These are phyloP conservation scores for Dunaliella sp. DNA, from an alignment of 139 green algal species.

Conservation along the genomic window DNA sequence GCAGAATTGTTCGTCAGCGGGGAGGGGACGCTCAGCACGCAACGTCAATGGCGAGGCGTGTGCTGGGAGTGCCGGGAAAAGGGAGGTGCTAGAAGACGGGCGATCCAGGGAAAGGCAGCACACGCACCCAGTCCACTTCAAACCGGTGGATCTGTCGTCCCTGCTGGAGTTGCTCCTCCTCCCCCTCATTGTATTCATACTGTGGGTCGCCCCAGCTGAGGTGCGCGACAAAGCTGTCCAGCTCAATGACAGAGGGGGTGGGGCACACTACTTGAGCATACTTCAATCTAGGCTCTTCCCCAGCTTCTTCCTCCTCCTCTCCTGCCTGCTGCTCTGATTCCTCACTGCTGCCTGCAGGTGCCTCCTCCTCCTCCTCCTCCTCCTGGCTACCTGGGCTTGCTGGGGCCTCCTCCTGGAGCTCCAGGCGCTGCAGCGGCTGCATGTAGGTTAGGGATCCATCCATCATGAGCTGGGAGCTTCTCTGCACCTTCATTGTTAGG, in stretches of 20 bases:
- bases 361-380: not conserved
- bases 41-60: too few relatives aligned
- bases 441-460: not conserved
- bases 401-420: too few relatives aligned
- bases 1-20: too few relatives aligned
- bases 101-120: too few relatives aligned
- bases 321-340: not conserved
- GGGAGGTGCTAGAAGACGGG: too few relatives aligned
- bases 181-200: not conserved
- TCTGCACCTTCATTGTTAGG: not conserved
- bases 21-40: too few relatives aligned
- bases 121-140: constrained; percentile 11
- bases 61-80: too few relatives aligned
- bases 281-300: too few relatives aligned
- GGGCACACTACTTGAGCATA: too few relatives aligned
- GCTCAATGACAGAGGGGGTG: not conserved
- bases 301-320: not conserved
- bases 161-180: not conserved
- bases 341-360: not conserved
- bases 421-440: not conserved
- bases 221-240: not conserved
- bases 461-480: not conserved
- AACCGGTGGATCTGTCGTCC: not conserved
- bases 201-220: not conserved
- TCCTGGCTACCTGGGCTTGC: too few relatives aligned